A percentile compares a stretch with the other conserved stretches of the same genome.
Evolutionary conservation across 805 yeast species (phyloP).

Genomic region (Clavispora vitiphila): DNA sequence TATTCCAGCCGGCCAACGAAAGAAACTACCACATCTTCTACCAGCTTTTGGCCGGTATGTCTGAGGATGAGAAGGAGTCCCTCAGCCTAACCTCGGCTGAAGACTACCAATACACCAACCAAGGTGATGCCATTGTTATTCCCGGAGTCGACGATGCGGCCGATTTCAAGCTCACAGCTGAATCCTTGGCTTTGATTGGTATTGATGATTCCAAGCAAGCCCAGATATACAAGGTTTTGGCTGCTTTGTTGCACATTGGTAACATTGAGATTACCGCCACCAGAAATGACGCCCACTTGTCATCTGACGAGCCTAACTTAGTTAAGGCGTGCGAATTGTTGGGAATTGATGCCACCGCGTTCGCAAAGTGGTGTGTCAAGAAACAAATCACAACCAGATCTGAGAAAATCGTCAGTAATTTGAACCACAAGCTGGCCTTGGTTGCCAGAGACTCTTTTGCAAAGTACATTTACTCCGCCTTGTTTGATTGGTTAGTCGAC

Average conservation of each 20-base stretch:
- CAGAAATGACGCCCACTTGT: conserved; percentile 73
- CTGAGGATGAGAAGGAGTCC: conserved; percentile 47
- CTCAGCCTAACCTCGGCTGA: conserved; percentile 60
- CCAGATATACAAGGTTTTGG: conserved; percentile 70
- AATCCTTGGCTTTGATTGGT: conserved; percentile 78
- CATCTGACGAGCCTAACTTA: conserved; percentile 83
- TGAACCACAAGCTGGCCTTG: conserved; percentile 75
- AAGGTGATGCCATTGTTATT: conserved; percentile 75
- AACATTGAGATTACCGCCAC: conserved; percentile 84
- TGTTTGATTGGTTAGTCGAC: conserved; percentile 92
- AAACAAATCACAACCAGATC: conserved; percentile 90
- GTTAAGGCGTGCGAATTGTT: conserved; percentile 78
- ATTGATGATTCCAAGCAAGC: conserved; percentile 53
- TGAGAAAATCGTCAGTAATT: conserved; percentile 82
- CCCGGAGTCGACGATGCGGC: conserved; percentile 75
- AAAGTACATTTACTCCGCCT: conserved; percentile 84
- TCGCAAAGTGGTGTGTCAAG: conserved; percentile 89
- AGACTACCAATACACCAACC: conserved; percentile 78
- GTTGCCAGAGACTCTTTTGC: conserved; percentile 98
- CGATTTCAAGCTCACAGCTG: conserved; percentile 72
- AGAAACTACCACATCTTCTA: conserved; percentile 94
- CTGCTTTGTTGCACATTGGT: conserved; percentile 90
- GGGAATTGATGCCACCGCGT: conserved; percentile 66
- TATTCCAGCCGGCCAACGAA: conserved; percentile 86
- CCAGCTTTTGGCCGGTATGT: conserved; percentile 76